A percentile compares a stretch with the other conserved stretches of the same genome.
These are phyloP conservation scores for Pseudogymnoascus sp. DNA, from an alignment of 2,329 filamentous ascomycete genomes.

Conservation along the genomic window DNA sequence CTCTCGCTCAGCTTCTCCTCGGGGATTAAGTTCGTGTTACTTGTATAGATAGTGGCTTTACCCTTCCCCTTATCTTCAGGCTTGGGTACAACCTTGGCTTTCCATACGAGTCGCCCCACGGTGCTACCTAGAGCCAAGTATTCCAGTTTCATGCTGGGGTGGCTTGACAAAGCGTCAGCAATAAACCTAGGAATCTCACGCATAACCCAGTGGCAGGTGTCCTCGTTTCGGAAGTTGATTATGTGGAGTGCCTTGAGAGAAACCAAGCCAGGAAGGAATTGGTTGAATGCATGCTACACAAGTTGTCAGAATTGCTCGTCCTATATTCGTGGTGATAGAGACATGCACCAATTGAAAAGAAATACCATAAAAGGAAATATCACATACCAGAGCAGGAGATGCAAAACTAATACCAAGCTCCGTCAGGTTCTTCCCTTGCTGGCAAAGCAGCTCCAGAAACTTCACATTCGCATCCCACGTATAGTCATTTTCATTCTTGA, in stretches of 20 bases:
- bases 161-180: constrained; percentile 48
- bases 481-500: constrained; percentile 45
- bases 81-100: constrained; percentile 19
- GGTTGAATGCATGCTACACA: constrained; percentile 47
- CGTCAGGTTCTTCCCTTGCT: constrained; percentile 39
- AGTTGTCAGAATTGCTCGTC: constrained; percentile 8
- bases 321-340: constrained; percentile 5
- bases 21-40: constrained; percentile 14
- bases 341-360: constrained; percentile 12
- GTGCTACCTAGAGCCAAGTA: constrained; percentile 46
- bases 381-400: constrained; percentile 35
- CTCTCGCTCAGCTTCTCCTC: constrained; percentile 21
- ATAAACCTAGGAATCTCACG: constrained; percentile 50
- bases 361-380: constrained; percentile 45
- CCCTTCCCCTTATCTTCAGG: constrained; percentile 14
- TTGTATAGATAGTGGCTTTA: constrained; percentile 15
- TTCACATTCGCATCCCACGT: constrained; percentile 51
- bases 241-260: constrained; percentile 49
- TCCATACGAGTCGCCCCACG: constrained; percentile 40
- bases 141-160: constrained; percentile 46
- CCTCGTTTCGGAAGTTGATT: constrained; percentile 44
- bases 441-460: constrained; percentile 45
- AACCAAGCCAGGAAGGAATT: constrained; percentile 38
- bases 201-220: constrained; percentile 48
- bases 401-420: constrained; percentile 50